Evolutionary conservation across 805 yeast genomes (phyloP).

Genomic region (Cyberlindnera suaveolens): DNA sequence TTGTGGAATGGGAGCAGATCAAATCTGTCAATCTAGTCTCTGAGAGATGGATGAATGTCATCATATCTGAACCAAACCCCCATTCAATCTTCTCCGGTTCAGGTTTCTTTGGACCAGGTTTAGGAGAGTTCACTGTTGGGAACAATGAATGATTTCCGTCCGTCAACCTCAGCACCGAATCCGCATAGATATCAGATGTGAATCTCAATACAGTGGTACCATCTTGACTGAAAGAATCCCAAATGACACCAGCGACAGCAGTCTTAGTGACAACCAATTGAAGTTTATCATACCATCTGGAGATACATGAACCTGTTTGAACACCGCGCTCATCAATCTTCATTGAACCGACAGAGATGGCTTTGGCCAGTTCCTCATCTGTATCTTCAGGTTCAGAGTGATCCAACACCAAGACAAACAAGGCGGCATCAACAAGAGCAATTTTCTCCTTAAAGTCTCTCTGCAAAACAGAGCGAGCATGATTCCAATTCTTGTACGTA

Average conservation of each 20-base stretch:
- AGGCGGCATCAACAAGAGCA: conserved; percentile 61
- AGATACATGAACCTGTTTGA: conserved; percentile 88
- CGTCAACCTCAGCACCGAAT: conserved; percentile 67
- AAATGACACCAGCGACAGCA: conserved; percentile 84
- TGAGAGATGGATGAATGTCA: conserved; percentile 60
- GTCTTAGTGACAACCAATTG: conserved; percentile 80
- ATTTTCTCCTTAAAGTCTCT: conserved; percentile 31
- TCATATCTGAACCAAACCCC: conserved; percentile 31
- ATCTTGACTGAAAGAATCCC: conserved; percentile 88
- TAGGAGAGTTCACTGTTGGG: conserved; percentile 26
- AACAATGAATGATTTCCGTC: conserved; percentile 48
- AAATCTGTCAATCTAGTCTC: conserved; percentile 86
- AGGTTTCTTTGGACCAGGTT: conserved; percentile 11
- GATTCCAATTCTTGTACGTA: conserved; percentile 78
- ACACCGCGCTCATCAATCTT: conserved; percentile 64
- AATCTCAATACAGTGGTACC: conserved; percentile 87
- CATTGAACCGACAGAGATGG: conserved; percentile 79
- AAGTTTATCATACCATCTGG: conserved; percentile 86
- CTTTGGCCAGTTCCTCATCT: conserved; percentile 35
- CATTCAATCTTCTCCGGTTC: conserved; percentile 27
- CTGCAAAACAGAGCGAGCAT: conserved; percentile 48
- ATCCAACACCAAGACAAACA: conserved; percentile 77
- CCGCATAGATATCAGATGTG: conserved; percentile 86
- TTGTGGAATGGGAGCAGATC: conserved; percentile 73
- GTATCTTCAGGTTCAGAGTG: conserved; percentile 58